Conservation (phyloP, 78 protist genomes). For the Emiliania huxleyi region DNA sequence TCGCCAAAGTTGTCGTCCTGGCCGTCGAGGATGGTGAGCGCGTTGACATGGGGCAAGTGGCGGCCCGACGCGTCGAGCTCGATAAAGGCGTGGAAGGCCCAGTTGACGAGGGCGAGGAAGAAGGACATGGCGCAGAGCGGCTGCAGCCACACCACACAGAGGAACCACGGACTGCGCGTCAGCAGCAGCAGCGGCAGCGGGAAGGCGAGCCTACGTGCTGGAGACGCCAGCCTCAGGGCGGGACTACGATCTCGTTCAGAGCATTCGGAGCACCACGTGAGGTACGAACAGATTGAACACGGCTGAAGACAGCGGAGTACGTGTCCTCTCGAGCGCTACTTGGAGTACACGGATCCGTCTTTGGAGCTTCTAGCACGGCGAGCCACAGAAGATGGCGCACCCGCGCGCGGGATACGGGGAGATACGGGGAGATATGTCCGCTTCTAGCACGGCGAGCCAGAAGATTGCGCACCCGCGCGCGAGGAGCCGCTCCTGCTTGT, state of each 20-base stretch:
- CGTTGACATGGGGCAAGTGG: neutral
- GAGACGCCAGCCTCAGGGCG: no score
- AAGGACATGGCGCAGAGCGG: slow-evolving; percentile 30
- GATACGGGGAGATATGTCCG: no score
- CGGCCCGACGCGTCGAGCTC: neutral
- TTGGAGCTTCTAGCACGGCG: no score
- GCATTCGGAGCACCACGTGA: no score
- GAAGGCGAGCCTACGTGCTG: no score
- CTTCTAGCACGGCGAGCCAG: slow-evolving; percentile 1
- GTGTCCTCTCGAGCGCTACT: no score
- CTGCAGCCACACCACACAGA: neutral
- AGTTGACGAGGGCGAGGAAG: slow-evolving; percentile 37
- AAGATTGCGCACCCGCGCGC: neutral
- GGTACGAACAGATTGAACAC: no score
- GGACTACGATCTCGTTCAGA: no score
- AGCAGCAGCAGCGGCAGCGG: neutral
- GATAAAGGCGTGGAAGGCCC: slow-evolving; percentile 25
- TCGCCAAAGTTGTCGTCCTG: slow-evolving; percentile 40
- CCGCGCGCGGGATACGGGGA: no score
- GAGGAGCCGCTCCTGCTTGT: neutral
- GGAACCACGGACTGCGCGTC: neutral
- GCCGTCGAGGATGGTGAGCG: slow-evolving; percentile 4
- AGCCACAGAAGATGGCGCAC: no score
- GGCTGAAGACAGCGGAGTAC: no score
- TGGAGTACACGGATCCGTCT: no score